Base-by-base conservation (phyloP, 2,329 filamentous ascomycete species). In the Sporothrix mexicana region DNA sequence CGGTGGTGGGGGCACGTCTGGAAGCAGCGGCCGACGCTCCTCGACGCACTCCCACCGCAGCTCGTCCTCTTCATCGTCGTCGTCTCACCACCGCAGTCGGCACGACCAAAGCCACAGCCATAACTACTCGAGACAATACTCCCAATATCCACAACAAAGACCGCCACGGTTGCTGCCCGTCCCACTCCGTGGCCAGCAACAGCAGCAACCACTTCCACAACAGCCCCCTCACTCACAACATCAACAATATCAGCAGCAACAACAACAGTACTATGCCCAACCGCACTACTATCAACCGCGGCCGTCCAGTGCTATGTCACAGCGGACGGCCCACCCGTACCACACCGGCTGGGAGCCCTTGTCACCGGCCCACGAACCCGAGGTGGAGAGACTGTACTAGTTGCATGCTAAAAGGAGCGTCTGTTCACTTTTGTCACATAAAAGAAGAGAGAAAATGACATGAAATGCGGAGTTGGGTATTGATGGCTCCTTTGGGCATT, bases 41-140 rank as follows among this genome's bases (percentile, higher is more conserved):
- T 68, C 66, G 36, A 15, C 43, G 8, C 66, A 68, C 25, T 47
- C 73, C 74, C 47, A 64, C 70, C 73, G 70, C 69, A 77, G 77
- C 55, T 76, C 77, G 64, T 77, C 76, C 73, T 79, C 61, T 5
- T 47, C 61, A 80, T 76, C 79, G 78, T 73, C 74, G 73, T 71
- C 74, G 77, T 53, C 47, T 61, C 72, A 76, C 62, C 77, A 72
- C 74, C 76, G 62, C 64, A 76, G 53, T 45, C n/a, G 45, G 8
- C 53, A 45, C 62, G 61, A 9, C 64, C 23, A 67, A 30, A n/a
- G 17, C 36, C 23, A 67, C 55, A n/a, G 10, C 49, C 36, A 41
- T 23, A 47, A 20, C 70, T 45, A 49, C 51, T 36, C 25, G 17
- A 53, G 47, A 51, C 69, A 53, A 13, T 47, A 51, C 12, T 25